Evolutionary conservation across 441 rosid species (phyloP).

Genomic region (Metrosideros polymorpha): DNA sequence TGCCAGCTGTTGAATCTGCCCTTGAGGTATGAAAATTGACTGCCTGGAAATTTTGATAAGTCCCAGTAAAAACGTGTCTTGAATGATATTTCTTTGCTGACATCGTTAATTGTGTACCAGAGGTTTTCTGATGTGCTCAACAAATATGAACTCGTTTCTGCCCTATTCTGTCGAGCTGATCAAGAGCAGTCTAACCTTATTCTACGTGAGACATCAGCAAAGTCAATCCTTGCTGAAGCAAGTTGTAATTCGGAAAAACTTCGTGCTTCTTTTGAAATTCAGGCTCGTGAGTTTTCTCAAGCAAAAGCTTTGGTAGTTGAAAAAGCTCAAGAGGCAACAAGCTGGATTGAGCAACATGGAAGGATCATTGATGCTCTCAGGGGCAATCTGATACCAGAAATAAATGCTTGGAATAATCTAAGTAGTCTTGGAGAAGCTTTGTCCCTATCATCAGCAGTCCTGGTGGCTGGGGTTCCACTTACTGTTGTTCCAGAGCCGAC

Average conservation of each 20-base stretch:
- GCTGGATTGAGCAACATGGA: constrained; percentile 92
- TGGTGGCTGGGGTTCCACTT: constrained; percentile 83
- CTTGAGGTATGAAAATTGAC: constrained; percentile 61
- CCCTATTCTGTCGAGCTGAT: constrained; percentile 70
- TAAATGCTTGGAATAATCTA: constrained; percentile 39
- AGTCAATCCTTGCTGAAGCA: constrained; percentile 86
- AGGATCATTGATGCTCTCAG: constrained; percentile 81
- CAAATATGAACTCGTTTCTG: constrained; percentile 72
- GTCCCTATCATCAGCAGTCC: constrained; percentile 87
- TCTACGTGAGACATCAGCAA: constrained; percentile 81
- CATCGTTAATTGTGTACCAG: constrained; percentile 37
- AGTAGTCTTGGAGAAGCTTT: constrained; percentile 42
- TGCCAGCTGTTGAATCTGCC: constrained; percentile 81
- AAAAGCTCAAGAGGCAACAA: constrained; percentile 86
- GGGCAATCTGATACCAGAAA: constrained; percentile 68
- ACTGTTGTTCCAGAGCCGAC: constrained; percentile 99
- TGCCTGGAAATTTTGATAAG: constrained; percentile 2
- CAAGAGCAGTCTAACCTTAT: constrained; percentile 79
- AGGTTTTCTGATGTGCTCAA: constrained; percentile 65
- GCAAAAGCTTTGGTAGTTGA: constrained; percentile 69
- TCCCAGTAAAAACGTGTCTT: neutral
- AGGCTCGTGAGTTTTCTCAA: constrained; percentile 81
- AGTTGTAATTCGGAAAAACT: constrained; percentile 58
- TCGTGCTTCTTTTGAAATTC: constrained; percentile 65
- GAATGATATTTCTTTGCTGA: constrained; percentile 8